Evolutionary conservation across 1,284 basidiomycete species (phyloP).

Genomic region (Omphalotus olearius): DNA sequence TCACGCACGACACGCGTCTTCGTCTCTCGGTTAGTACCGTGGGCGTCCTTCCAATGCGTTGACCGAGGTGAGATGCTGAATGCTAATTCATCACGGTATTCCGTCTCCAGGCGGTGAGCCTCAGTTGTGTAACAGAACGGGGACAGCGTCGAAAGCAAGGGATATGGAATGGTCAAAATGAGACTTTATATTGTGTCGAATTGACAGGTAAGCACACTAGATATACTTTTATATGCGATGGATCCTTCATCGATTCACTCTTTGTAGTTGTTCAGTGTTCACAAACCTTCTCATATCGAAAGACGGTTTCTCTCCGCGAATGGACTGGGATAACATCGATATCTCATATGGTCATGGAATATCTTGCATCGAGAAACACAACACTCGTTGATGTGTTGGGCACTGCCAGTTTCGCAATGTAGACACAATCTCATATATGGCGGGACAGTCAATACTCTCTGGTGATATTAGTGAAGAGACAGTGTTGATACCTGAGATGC

Average conservation of each 20-base stretch:
- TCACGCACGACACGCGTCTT: no score
- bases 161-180: slow-evolving; percentile 14
- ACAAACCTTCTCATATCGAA: slow-evolving; percentile 24
- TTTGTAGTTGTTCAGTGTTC: slow-evolving; percentile 20
- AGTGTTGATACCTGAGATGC: slow-evolving; percentile 35
- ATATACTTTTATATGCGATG: slow-evolving; percentile 2
- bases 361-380: slow-evolving; percentile 18
- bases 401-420: slow-evolving; percentile 23
- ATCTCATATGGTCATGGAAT: slow-evolving; percentile 21
- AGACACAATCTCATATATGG: slow-evolving; percentile 14
- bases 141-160: slow-evolving; percentile 11
- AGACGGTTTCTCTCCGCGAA: slow-evolving; percentile 19
- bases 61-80: background rate
- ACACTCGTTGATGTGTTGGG: slow-evolving; percentile 24
- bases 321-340: slow-evolving; percentile 23
- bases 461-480: slow-evolving; percentile 48
- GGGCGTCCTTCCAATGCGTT: no score
- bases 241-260: slow-evolving; percentile 18
- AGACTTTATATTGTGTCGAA: slow-evolving; percentile 15
- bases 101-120: slow-evolving; percentile 21
- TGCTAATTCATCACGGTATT: slow-evolving; percentile 16
- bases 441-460: slow-evolving; percentile 16
- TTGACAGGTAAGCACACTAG: slow-evolving; percentile 7
- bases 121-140: slow-evolving; percentile 16
- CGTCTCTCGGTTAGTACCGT: no score